These are phyloP conservation scores for Tarenaya hassleriana DNA, from an alignment of 345 rosid genomes.

Conservation along the genomic window DNA sequence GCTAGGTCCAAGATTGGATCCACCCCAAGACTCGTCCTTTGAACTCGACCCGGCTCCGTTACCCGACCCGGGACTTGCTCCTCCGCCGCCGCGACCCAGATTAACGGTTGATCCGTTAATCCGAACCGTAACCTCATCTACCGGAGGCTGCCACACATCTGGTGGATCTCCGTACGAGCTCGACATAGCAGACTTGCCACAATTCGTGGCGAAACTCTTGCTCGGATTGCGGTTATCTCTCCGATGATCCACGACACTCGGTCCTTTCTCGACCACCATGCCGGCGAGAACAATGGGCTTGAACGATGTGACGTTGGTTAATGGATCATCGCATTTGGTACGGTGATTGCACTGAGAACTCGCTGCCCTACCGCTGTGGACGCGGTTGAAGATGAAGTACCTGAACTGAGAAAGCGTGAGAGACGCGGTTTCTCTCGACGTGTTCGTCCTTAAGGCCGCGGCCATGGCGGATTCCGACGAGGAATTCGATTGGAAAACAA, in stretches of 20 bases:
- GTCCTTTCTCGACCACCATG: slow-evolving; percentile 42
- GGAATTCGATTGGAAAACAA: slow-evolving; percentile 11
- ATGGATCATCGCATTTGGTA: slow-evolving; percentile 44
- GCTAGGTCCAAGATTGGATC: slow-evolving; percentile 75
- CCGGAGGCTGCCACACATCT: slow-evolving; percentile 98
- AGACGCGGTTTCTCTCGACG: slow-evolving; percentile 52
- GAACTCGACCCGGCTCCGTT: slow-evolving; percentile 41
- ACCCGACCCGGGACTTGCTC: slow-evolving; percentile 28
- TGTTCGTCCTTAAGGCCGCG: slow-evolving; percentile 61
- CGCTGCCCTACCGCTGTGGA: slow-evolving; percentile 43
- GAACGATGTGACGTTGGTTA: slow-evolving; percentile 44
- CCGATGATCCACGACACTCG: slow-evolving; percentile 31
- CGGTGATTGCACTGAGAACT: slow-evolving; percentile 35
- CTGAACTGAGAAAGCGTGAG: slow-evolving; percentile 58
- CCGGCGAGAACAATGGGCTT: slow-evolving; percentile 58
- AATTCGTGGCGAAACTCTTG: slow-evolving; percentile 23
- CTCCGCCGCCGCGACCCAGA: slow-evolving; percentile 36
- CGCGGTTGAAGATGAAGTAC: slow-evolving; percentile 44
- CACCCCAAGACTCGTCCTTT: slow-evolving; percentile 86
- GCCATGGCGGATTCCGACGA: slow-evolving; percentile 43
- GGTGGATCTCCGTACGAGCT: slow-evolving; percentile 87
- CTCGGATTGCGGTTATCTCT: slow-evolving; percentile 22
- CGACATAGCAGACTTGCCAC: slow-evolving; percentile 26
- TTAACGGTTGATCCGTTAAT: slow-evolving; percentile 33
- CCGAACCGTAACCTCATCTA: slow-evolving; percentile 61